phyloP scores from a whole-genome alignment of 2,329 filamentous ascomycete species.

The Aspergillus eucalypticola region DNA sequence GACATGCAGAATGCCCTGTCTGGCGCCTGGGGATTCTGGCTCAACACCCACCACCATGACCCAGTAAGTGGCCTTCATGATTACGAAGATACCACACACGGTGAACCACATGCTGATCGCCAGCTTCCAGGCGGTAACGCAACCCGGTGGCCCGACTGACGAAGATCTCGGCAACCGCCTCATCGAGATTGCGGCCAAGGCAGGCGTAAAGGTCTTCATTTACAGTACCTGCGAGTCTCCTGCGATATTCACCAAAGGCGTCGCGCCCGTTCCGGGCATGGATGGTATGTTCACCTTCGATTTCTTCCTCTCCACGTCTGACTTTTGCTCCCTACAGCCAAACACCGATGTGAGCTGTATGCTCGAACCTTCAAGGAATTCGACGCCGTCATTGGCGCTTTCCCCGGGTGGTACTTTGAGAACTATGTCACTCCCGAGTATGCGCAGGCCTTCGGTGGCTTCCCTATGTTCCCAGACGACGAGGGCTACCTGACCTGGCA shows the following conservation, averaged over 20 bases:
- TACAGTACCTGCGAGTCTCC: constrained; percentile 6
- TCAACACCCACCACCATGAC: constrained; percentile 5
- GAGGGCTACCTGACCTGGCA: neutral
- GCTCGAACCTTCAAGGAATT: neutral
- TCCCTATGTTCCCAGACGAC: neutral
- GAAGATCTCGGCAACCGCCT: neutral
- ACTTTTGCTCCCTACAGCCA: neutral
- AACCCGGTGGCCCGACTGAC: neutral
- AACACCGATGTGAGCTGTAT: neutral
- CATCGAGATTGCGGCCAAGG: neutral
- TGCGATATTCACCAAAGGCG: neutral
- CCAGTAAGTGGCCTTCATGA: neutral
- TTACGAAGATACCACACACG: neutral
- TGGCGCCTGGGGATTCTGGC: constrained; percentile 1
- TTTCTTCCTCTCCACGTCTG: neutral
- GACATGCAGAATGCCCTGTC: neutral
- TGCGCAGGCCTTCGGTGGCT: constrained; percentile 6
- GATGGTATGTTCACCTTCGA: neutral
- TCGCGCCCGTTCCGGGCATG: neutral
- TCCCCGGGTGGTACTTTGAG: constrained; percentile 6
- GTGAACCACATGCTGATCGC: neutral
- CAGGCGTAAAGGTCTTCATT: constrained; percentile 3
- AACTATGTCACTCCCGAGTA: constrained; percentile 4
- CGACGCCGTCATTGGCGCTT: constrained; percentile 5
- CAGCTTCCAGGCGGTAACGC: neutral